Evolutionary conservation across 306 rosid genomes (phyloP).

Genomic region (Cucurbita ficifolia): DNA sequence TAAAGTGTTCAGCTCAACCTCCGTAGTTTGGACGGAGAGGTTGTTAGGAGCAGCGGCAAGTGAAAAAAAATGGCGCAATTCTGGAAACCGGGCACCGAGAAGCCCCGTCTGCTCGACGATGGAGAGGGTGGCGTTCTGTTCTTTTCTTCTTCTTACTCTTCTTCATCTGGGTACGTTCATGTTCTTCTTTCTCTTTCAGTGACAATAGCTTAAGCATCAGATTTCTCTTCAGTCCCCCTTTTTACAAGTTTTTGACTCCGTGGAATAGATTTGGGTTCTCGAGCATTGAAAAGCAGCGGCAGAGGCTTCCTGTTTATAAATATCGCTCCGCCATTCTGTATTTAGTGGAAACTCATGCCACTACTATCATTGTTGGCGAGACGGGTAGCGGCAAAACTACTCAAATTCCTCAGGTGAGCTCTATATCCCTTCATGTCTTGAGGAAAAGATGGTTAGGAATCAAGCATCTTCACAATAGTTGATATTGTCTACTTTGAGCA

Average conservation of each 20-base stretch:
- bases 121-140: slow-evolving; percentile 92
- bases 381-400: slow-evolving; percentile 96
- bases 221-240: slow-evolving; percentile 3
- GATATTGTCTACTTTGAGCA: too few species aligned
- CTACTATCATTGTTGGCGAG: slow-evolving; percentile 83
- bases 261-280: slow-evolving; percentile 33
- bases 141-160: slow-evolving; percentile 29
- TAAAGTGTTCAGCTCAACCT: not conserved
- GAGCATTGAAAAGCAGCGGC: slow-evolving; percentile 66
- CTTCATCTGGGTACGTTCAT: slow-evolving; percentile 24
- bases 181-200: slow-evolving; percentile 2
- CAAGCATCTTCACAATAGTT: too few species aligned
- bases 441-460: too few species aligned
- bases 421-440: not conserved
- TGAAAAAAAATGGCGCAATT: slow-evolving; percentile 34
- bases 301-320: slow-evolving; percentile 74
- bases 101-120: slow-evolving; percentile 73
- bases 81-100: slow-evolving; percentile 91
- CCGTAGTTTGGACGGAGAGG: not conserved
- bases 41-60: not conserved
- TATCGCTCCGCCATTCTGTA: slow-evolving; percentile 74
- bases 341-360: slow-evolving; percentile 68
- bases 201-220: not conserved
- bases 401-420: slow-evolving; percentile 81
- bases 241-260: not conserved